Evolutionary conservation across 495 filamentous ascomycete genomes (phyloP).

Genomic region (Alectoria sarmentosa): DNA sequence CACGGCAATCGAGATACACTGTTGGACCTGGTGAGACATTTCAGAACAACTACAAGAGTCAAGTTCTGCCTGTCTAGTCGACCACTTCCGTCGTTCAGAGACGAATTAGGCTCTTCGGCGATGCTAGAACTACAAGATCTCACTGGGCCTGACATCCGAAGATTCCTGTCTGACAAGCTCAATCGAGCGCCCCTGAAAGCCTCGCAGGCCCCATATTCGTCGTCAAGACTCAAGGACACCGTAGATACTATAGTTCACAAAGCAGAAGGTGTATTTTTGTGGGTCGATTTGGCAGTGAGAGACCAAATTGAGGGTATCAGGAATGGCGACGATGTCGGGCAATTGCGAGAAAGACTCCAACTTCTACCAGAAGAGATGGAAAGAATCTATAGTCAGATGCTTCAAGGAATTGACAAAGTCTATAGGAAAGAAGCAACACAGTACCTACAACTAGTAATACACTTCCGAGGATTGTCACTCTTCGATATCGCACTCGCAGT

Average conservation of each 20-base stretch:
- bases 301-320: conserved; percentile 2
- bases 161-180: not conserved
- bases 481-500: not conserved
- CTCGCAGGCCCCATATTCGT: not conserved
- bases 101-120: not conserved
- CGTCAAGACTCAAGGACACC: not conserved
- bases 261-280: conserved; percentile 13
- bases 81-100: not conserved
- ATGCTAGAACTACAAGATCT: not conserved
- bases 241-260: not conserved
- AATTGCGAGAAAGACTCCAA: not conserved
- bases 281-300: conserved; percentile 5
- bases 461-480: not conserved
- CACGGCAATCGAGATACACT: not conserved
- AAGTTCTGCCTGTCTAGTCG: not conserved
- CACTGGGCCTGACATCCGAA: not conserved
- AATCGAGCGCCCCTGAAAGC: not conserved
- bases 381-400: conserved; percentile 5
- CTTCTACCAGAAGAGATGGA: conserved; percentile 3
- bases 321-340: not conserved
- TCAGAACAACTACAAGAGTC: not conserved
- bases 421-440: conserved; percentile 3
- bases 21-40: not conserved
- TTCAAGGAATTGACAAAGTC: not conserved
- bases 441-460: not conserved